Percentiles rank a stretch among this genome's conserved stretches.
Conservation (phyloP, 441 rosid genomes). For the Dalechampia spathulata region DNA sequence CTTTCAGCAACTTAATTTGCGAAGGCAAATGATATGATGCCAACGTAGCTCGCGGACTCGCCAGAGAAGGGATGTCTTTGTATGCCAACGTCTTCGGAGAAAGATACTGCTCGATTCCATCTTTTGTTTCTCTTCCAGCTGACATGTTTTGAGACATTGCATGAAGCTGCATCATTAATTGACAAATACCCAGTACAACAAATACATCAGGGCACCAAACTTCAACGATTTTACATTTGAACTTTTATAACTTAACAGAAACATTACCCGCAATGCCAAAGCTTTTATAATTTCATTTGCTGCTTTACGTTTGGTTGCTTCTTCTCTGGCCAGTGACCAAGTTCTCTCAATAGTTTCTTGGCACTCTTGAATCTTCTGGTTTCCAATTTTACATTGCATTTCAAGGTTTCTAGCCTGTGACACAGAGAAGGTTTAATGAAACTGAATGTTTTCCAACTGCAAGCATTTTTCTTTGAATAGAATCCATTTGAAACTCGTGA, state of each 20-base stretch:
- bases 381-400: conserved; percentile 42
- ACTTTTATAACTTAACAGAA: conserved; percentile 2
- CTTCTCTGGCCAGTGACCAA: conserved; percentile 59
- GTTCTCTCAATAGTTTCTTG: conserved; percentile 41
- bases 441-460: background rate
- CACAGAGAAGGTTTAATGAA: background rate
- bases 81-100: conserved; percentile 17
- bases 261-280: conserved; percentile 51
- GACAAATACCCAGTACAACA: too few species aligned
- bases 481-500: too few species aligned
- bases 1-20: conserved; percentile 24
- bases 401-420: conserved; percentile 48
- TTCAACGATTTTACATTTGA: too few species aligned
- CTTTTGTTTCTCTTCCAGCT: conserved; percentile 21
- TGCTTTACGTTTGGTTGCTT: conserved; percentile 64
- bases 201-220: too few species aligned
- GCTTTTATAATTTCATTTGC: conserved; percentile 66
- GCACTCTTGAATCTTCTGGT: conserved; percentile 53
- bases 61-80: conserved; percentile 21
- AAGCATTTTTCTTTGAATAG: too few species aligned
- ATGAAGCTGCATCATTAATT: conserved; percentile 40
- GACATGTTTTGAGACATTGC: conserved; percentile 37
- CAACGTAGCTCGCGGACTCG: conserved; percentile 15
- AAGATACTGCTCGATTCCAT: conserved; percentile 13
- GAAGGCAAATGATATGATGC: conserved; percentile 22